A percentile compares a stretch with the other conserved stretches of the same genome.
Evolutionary conservation across 805 yeast genomes (phyloP).

Genomic region (Citeromyces matritensis): DNA sequence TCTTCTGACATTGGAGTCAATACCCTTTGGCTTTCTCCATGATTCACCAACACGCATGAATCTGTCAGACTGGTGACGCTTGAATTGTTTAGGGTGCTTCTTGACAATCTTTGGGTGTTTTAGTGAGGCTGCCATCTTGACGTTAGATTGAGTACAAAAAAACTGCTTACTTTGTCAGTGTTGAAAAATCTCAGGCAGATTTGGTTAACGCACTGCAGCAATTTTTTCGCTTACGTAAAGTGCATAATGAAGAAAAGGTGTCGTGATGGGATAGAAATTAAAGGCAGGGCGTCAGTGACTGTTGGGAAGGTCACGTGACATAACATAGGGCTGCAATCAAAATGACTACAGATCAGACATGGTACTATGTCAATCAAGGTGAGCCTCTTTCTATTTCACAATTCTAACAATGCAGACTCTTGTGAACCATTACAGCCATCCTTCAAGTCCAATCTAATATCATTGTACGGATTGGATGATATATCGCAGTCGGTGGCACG

Average conservation of each 20-base stretch:
- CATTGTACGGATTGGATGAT: constrained; percentile 49
- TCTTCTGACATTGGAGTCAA: constrained; percentile 99
- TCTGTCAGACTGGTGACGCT: constrained; percentile 99
- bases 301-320: no score
- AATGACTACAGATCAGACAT: no score
- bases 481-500: constrained; percentile 77
- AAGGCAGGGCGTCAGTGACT: no score
- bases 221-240: constrained; percentile 1
- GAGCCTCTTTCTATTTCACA: not conserved
- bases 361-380: no score
- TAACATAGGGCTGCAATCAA: no score
- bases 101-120: constrained; percentile 99
- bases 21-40: constrained; percentile 99
- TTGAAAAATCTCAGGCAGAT: no score
- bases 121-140: constrained; percentile 90
- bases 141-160: not conserved
- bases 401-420: constrained; percentile 7
- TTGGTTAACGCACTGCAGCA: not conserved
- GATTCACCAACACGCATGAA: constrained; percentile 94
- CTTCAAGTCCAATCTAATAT: constrained; percentile 59
- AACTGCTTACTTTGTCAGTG: no score
- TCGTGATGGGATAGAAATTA: no score
- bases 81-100: constrained; percentile 98
- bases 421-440: constrained; percentile 41
- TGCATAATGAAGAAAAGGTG: constrained; percentile 3